Percentiles rank a stretch among this genome's conserved stretches.
Conservation (phyloP, 805 yeast genomes). For the Starmera quercuum region DNA sequence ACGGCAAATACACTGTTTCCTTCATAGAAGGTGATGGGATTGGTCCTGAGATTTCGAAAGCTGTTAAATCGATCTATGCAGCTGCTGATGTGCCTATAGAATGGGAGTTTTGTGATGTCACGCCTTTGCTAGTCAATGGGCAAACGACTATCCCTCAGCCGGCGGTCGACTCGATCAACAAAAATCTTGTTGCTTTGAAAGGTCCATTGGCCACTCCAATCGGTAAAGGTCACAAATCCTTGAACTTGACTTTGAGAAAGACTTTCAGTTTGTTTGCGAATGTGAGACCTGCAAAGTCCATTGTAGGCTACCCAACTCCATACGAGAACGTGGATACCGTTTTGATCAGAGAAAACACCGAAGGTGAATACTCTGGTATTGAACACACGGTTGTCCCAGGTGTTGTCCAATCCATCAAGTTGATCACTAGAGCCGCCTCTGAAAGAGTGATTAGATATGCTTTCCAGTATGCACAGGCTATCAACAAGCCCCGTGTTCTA, state of each 20-base stretch:
- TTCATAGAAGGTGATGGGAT: conserved; percentile 98
- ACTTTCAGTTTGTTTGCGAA: conserved; percentile 94
- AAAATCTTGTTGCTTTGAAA: conserved; percentile 89
- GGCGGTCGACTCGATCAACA: conserved; percentile 89
- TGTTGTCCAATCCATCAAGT: conserved; percentile 95
- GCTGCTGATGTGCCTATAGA: conserved; percentile 95
- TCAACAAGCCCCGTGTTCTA: conserved; percentile 78
- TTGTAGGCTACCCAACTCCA: conserved; percentile 87
- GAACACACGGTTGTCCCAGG: conserved; percentile 98
- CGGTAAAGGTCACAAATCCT: conserved; percentile 96
- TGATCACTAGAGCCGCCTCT: conserved; percentile 93
- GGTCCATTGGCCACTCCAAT: conserved; percentile 99
- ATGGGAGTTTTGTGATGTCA: conserved; percentile 96
- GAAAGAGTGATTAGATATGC: conserved; percentile 96
- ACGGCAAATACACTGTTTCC: conserved; percentile 89
- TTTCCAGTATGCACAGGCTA: conserved; percentile 88
- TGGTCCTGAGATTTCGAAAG: conserved; percentile 90
- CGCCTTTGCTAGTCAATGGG: conserved; percentile 87
- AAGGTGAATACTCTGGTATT: conserved; percentile 99
- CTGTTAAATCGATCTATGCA: conserved; percentile 86
- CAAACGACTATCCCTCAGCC: conserved; percentile 87
- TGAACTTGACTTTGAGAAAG: conserved; percentile 95
- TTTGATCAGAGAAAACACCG: conserved; percentile 97
- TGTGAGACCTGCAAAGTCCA: conserved; percentile 93
- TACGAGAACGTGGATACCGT: conserved; percentile 83